Base-by-base conservation (phyloP, 2,329 filamentous ascomycete genomes). In the Botryotinia convoluta region DNA sequence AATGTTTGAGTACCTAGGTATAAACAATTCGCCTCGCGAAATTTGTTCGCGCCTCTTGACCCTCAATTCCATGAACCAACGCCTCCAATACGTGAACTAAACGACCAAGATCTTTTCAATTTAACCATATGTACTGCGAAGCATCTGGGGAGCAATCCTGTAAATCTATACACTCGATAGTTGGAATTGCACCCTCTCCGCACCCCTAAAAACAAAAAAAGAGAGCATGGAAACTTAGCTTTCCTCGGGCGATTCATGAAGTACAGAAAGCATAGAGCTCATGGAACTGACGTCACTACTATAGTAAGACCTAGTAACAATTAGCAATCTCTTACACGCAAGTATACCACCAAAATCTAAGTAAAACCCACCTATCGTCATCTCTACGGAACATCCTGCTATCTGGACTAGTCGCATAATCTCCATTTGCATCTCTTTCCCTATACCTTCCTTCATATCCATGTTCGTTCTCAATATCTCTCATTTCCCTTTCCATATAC, bases 191-290 rank as follows among this genome's bases (percentile, higher is more conserved):
- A 2, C 26, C 44, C 6, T 32, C 51, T 57, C 14, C 51, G 51
- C 51, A 57, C n/a, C 7, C 16, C 6, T 57, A 29, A 57, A 29
- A 16, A 29, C n/a, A 18, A 54, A 18, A 65, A 48, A 48, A 35
- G 1, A 45, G 20, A 48, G 32, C 29, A 1, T 48, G 16, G 6
- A 9, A 12, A 59, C 48, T 59, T 57, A 72, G 57, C 29, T 32
- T 67, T 72, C 70, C 12, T 72, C 61, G 20, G 70, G 70, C 1
- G 61, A 65, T 48, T 72, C 70, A 22, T 67, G 48, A n/a, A 72
- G 61, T 18, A 67, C 61, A 45, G 70, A 72, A 18, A 72, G 62
- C 61, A 72, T 72, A 22, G 70, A 72, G 14, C 70, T 67, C 60
- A 67, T 22, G 4, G 70, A 45, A 12, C 70, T 72, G 42, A 67